Conservation (phyloP, 257 asterid genomes). For the Solanum tarapatanum region DNA sequence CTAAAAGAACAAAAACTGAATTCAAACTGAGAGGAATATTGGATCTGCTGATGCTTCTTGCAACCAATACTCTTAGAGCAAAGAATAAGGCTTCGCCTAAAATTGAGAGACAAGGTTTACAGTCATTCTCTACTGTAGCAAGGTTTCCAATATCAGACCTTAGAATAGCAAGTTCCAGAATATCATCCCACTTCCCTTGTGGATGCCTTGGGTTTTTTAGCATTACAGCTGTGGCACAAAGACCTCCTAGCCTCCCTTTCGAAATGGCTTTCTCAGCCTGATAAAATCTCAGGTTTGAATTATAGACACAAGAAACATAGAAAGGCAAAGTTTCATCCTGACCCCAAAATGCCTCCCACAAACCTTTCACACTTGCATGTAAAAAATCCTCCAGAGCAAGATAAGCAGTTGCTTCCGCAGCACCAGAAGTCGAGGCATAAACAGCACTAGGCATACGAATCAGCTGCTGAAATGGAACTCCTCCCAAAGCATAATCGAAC, state of each 20-base stretch:
- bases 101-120: slow-evolving; percentile 33
- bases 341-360: slow-evolving; percentile 97
- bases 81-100: slow-evolving; percentile 75
- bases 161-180: slow-evolving; percentile 69
- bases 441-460: slow-evolving; percentile 87
- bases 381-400: slow-evolving; percentile 94
- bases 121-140: slow-evolving; percentile 27
- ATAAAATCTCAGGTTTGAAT: slow-evolving; percentile 61
- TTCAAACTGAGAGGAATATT: slow-evolving; percentile 54
- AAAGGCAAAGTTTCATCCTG: slow-evolving; percentile 61
- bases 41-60: slow-evolving; percentile 82
- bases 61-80: slow-evolving; percentile 77
- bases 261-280: slow-evolving; percentile 82
- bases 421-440: slow-evolving; percentile 57
- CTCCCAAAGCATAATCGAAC: slow-evolving; percentile 92
- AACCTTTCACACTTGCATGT: slow-evolving; percentile 60
- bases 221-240: slow-evolving; percentile 88
- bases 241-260: slow-evolving; percentile 63
- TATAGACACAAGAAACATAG: slow-evolving; percentile 57
- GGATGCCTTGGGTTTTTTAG: slow-evolving; percentile 94
- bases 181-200: slow-evolving; percentile 95
- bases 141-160: slow-evolving; percentile 53
- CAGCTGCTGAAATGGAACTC: slow-evolving; percentile 76
- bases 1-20: slow-evolving; percentile 67
- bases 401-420: slow-evolving; percentile 63